These are phyloP conservation scores for Hydrangea macrophylla DNA, from an alignment of 148 eudicot genomes.

Conservation along the genomic window DNA sequence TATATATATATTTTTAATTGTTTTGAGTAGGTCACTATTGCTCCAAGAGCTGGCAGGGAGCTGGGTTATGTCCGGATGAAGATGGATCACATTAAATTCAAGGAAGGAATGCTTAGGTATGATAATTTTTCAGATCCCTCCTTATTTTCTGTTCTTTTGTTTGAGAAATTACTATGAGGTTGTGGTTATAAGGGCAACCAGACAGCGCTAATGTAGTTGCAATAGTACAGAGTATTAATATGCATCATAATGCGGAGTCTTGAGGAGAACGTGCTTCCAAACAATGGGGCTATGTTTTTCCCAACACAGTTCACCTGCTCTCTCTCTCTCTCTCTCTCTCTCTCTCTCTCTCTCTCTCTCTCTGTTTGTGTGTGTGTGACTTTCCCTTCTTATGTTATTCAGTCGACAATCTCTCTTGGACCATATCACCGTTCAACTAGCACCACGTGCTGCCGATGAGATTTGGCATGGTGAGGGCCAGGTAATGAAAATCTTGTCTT, in stretches of 20 bases:
- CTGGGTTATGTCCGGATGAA: conserved; percentile 79
- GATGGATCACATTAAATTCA: conserved; percentile 59
- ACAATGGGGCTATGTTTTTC: not conserved
- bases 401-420: conserved; percentile 90
- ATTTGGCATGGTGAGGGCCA: conserved; percentile 72
- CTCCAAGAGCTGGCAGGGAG: conserved; percentile 92
- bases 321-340: too few relatives aligned
- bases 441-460: conserved; percentile 97
- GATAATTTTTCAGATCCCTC: not conserved
- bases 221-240: not conserved
- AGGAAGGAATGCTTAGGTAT: conserved; percentile 75
- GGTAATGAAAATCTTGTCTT: conserved; percentile 38
- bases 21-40: conserved; percentile 64
- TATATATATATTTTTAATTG: conserved; percentile 6
- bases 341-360: too few relatives aligned
- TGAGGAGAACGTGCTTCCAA: not conserved
- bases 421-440: conserved; percentile 84
- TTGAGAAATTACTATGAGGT: not conserved
- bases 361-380: too few relatives aligned
- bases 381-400: conserved; percentile 27
- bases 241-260: not conserved
- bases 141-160: not conserved
- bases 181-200: not conserved
- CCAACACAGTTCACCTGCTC: too few relatives aligned
- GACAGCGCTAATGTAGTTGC: not conserved